phyloP scores from a whole-genome alignment of 306 rosid species.

The Mimosa pudica region DNA sequence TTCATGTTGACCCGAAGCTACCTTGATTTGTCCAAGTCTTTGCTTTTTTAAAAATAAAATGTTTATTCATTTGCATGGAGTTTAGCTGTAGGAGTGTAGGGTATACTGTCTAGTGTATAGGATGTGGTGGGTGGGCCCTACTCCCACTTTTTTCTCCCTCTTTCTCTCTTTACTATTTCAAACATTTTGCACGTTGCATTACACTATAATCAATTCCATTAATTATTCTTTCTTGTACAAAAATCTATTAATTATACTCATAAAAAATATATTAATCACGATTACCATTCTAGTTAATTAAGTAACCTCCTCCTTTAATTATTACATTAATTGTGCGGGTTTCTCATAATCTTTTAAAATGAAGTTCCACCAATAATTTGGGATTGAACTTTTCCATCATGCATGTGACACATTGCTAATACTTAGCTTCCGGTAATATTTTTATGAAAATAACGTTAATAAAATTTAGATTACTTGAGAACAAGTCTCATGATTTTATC shows the following conservation, averaged over 20 bases:
- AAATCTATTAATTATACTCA: too few species aligned
- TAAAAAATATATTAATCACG: too few species aligned
- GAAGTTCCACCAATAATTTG: background rate
- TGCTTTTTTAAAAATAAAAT: background rate
- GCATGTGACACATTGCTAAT: background rate
- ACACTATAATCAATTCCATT: background rate
- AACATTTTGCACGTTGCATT: constrained; percentile 61
- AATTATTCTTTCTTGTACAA: too few species aligned
- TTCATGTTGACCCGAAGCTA: constrained; percentile 57
- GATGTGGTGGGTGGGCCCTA: background rate
- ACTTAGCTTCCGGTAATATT: background rate
- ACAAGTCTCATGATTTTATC: background rate
- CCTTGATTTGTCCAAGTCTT: constrained; percentile 17
- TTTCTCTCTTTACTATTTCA: constrained; percentile 2
- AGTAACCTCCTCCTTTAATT: background rate
- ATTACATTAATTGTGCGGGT: background rate
- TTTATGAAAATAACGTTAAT: background rate
- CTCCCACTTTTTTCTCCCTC: background rate
- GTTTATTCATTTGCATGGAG: background rate
- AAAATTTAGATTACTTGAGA: background rate
- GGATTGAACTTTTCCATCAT: background rate
- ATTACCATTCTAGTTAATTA: background rate
- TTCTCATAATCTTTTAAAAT: background rate
- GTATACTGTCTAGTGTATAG: too few species aligned
- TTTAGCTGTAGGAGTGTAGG: background rate